Evolutionary conservation across 2,329 filamentous ascomycete species (phyloP), one percentile per base, ranked within the genome.

Genomic region (Elsinoe arachidis): DNA sequence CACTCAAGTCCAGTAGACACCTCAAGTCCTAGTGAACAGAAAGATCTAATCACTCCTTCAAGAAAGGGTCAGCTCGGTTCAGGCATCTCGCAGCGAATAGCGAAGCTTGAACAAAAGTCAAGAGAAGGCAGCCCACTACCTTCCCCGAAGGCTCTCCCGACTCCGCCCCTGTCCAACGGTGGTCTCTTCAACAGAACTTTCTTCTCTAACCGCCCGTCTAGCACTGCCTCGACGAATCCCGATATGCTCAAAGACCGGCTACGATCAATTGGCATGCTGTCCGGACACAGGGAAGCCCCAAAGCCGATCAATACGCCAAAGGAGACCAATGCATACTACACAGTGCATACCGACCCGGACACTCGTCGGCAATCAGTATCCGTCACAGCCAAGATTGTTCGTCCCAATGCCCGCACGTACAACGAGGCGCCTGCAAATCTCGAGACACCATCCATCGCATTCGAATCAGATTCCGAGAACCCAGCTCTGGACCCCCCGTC

Each of bases 71-170:
- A 88, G 65, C 81, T 97, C 21, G 91, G 90, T 6, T 90, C 88
- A 7, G 90, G 89, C 63, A 96, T 99, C 60, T 95, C 92, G 2
- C 89, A 92, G 69, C 86, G 93, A 41, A 97, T 97, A 70, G 95
- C 96, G 5, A 56, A 56, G 41, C 43, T 56, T 17, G 54, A 41
- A 6, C 34, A 56, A 46, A 63, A 62, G 2, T 61, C 60, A 35
- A 58, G 61, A 49, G 66, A 66, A 15, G 38, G 58, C 21, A 67
- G 60, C 53, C 56, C 63, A 3, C 26, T 51, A n/a, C 49, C 62
- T 17, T 53, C 62, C 33, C 62, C 54, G 3, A 38, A 38, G 9
- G 39, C 54, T 3, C 41, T 56, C 2, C 54, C 6, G 56, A 60
- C 12, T 55, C 63, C 21, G 57, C 23, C 57, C 53, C 5, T 51